Base-by-base conservation (phyloP, 139 green algal species). In the Auxenochlorella pyrenoidosa region DNA sequence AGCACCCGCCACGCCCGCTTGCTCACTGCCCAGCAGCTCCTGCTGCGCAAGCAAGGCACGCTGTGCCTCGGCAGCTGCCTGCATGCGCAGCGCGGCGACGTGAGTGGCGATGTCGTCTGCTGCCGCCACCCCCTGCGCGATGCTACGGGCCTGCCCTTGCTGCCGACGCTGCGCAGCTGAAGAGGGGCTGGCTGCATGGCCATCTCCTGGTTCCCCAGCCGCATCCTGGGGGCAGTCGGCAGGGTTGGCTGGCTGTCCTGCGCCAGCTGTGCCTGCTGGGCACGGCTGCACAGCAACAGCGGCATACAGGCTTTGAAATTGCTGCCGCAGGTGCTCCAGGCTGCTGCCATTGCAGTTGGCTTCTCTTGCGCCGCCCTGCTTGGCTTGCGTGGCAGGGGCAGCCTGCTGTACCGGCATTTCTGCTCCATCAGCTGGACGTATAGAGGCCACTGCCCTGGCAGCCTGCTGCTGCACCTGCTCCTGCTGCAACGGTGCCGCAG, bases 221-320 rank as follows among this genome's bases (percentile, higher is more conserved):
- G 54, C 10, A 13, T 13, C 22, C 2, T 63, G 30, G 12, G 12
- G 1, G 66, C 66, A 5, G 73, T 40, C 47, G 73, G 22, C 40
- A 58, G 12, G 24, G 73, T 40, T 30, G 73, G 1, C 72, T 32
- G 21, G 34, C 68, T 40, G 38, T 40, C 22, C 28, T 58, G 73
- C 24, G 38, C 5, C 58, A 43, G 47, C 28, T 60, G 22, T 12
- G 43, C 34, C 30, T 21, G 34, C 68, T 22, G 38, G 3, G 21
- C 16, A 16, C n/a, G 43, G 60, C 38, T 5, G 22, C 13, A 24
- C 22, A 40, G 60, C 38, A n/a, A 44, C 30, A 0, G 79, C 65
- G 16, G 43, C 65, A n/a, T 86, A 82, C 6, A 79, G 34, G 47
- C 41, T 86, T 2, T 87, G 51, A n/a, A 82, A 87, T 54, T 82